Evolutionary conservation across 2,329 filamentous ascomycete species (phyloP), one percentile per base, ranked within the genome.

Genomic region (Ascochyta rabiei): DNA sequence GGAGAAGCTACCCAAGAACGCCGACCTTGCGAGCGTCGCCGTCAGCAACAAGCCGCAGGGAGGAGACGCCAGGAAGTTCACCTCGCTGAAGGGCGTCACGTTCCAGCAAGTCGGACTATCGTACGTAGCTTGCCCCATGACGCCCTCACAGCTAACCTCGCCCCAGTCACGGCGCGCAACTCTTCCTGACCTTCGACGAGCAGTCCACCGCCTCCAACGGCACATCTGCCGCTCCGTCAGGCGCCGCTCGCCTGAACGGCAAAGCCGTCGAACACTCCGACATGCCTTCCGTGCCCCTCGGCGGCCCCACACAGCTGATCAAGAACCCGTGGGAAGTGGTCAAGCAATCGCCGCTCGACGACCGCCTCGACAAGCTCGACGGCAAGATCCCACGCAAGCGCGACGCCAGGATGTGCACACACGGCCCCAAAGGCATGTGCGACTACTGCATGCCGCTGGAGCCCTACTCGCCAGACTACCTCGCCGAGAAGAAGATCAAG

Each of bases 401-500:
- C 54, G 91, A 96, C 73, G 74, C 78, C 54, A 90, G 90, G 72
- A 95, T 99, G 92, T 99, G 95, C 79, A 88, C 91, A 59, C 95
- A 99, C 74, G 93, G 93, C 1, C 88, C 89, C 46, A 98, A 96
- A 77, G 95, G 95, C 74, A 99, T 99, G 95, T 99, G 95, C 76
- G 95, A 99, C 77, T 96, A 97, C 77, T 99, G 95, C 79, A 96
- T 96, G 86, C 96, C 96, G 0, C 79, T 98, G 45, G 95, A 99
- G 70, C 95, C 95, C 0, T 99, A 96, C 76, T 88, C 96, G 69
- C 76, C 89, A n/a, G 87, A 87, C 51, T 97, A 97, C 68, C 83
- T 99, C 16, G 85, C 86, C 26, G 93, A 99, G 67, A 96, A 93
- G 82, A 97, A 97, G 82, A 97, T 99, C 83, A 99, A 99, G 76